Conservation (phyloP, 306 rosid species). For the Trifolium fragiferum region DNA sequence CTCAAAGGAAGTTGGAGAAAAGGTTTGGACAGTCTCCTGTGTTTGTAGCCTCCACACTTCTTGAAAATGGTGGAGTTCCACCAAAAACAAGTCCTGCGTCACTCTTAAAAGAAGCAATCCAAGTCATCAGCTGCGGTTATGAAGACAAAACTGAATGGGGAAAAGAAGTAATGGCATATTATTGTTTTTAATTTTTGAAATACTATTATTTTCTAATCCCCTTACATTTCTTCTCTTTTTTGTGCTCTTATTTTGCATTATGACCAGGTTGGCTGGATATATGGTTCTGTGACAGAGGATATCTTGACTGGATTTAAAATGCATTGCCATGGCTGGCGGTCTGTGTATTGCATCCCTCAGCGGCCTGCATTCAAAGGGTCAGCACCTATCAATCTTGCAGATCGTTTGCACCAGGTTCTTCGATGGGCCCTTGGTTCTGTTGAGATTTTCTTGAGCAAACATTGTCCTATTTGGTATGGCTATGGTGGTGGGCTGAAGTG, state of each 20-base stretch:
- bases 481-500: conserved; percentile 74
- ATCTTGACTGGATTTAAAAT: conserved; percentile 88
- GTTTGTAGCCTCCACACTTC: conserved; percentile 60
- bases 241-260: conserved; percentile 10
- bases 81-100: conserved; percentile 58
- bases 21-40: conserved; percentile 81
- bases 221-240: conserved; percentile 19
- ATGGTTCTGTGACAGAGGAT: conserved; percentile 88
- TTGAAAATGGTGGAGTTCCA: conserved; percentile 75
- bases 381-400: conserved; percentile 80
- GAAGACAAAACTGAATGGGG: conserved; percentile 90
- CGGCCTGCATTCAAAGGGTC: conserved; percentile 82
- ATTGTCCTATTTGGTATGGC: conserved; percentile 84
- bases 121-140: conserved; percentile 81
- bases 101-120: conserved; percentile 71
- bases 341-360: conserved; percentile 81
- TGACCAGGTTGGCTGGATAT: conserved; percentile 81
- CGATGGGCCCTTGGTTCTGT: conserved; percentile 89
- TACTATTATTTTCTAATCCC: conserved; percentile 22
- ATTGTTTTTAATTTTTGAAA: neutral
- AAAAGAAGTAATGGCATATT: conserved; percentile 58
- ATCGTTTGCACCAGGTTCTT: conserved; percentile 81
- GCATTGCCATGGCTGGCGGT: conserved; percentile 93
- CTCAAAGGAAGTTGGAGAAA: conserved; percentile 67
- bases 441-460: conserved; percentile 76